Evolutionary conservation across 2,329 filamentous ascomycete genomes (phyloP), one percentile per base, ranked within the genome.

Genomic region (Venturia carpophila): DNA sequence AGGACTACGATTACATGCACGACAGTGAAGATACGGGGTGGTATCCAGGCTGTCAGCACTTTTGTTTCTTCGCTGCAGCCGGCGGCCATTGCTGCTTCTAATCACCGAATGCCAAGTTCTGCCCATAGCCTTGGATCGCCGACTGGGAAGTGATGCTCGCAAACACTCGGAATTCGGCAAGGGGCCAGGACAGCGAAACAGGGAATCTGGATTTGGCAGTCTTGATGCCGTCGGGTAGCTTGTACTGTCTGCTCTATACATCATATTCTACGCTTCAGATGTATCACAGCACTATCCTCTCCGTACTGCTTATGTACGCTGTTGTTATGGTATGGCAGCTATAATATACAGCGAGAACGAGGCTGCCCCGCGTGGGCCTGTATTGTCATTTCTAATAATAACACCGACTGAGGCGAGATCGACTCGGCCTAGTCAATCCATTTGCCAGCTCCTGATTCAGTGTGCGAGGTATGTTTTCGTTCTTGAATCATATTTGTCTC

Each of bases 71-170:
- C 9, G 39, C 39, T 11, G 39, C 10, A 41, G 45, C 9, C 9
- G 45, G 45, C 21, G 45, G n/a, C 45, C 45, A 49, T 49, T 27
- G 47, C 47, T 52, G 47, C 47, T 52, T 52, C 47, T 27, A 27
- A 52, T 27, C 24, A 52, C 24, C 47, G 47, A 27, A 21, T 17
- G 47, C 47, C 47, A 52, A 52, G 47, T 27, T 49, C 9, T 52
- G 47, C 24, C 21, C 42, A n/a, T 49, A 6, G 45, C 24, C 45
- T 24, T 49, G 45, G 45, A 21, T 10, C 19, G 19, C n/a, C 19
- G 17, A 21, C 43, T 47, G 2, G 43, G 43, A 47, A 47, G 43
- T 47, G 43, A 47, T 47, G 43, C 19, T 21, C 43, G 37, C 43
- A 47, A 47, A 47, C 43, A 47, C 43, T 47, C 43, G 43, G 43